Evolutionary conservation across 148 eudicot genomes (phyloP), one percentile per base, ranked within the genome.

Genomic region (Dianthus caryophyllus): DNA sequence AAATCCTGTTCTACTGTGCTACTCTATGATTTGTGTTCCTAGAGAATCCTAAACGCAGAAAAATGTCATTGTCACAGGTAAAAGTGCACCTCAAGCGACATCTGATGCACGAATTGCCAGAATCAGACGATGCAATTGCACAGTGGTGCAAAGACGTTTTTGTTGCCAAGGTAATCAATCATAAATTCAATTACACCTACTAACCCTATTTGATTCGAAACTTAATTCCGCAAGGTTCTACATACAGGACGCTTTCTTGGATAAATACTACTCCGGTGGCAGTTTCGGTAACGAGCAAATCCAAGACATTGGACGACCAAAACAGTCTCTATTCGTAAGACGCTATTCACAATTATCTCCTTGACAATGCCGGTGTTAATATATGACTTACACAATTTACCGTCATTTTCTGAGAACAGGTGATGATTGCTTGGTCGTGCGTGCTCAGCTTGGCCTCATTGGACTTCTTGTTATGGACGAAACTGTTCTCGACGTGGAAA

Each of bases 101-200:
- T 78, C 50, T 85, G 49, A 85, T 87, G 79, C 57, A 73, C n/a
- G 90, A 90, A 65, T 68, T 87, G 79, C 97, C 97, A 1, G 82
- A 82, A 64, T 77, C 90, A 43, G 78, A 65, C 21, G 76, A 78
- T 31, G 89, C 71, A 44, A 82, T 90, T 73, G 73, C 87, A 47
- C 86, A 87, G 48, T 90, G 97, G 97, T 90, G 97, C 63, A 87
- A 65, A 75, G 88, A 90, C 73, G 56, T 76, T 51, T 90, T 87
- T 73, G 83, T 85, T n/a, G 77, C 78, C 43, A 90, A 90, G 96
- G 96, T 87, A 74, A 43, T 17, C 46, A 22, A 20, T 41, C n/a
- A n/a, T 17, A 21, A 52, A 17, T 31, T 17, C 9, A 60, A 9
- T 46, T 20, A 27, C 46, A 44, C 26, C 14, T 8, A 47, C 8